Evolutionary conservation across 2,329 filamentous ascomycete genomes (phyloP), one percentile per base, ranked within the genome.

Genomic region (Pseudogymnoascus sp.): DNA sequence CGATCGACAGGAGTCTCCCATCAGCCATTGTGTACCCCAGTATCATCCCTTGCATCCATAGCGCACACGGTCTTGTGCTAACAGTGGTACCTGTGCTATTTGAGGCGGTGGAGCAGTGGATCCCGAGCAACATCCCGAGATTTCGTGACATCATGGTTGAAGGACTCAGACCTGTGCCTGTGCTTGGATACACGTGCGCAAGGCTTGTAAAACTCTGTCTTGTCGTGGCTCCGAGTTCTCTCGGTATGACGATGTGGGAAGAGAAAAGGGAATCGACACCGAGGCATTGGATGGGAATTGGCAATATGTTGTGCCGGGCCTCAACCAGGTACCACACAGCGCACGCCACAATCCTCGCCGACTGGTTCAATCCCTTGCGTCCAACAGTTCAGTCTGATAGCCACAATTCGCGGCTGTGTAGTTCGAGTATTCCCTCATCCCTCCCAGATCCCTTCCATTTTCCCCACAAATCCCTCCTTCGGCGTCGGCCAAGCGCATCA

Each of bases 321-420:
- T 34, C n/a, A 36, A 2, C 21, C 28, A 14, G 49, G 23, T 12
- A 18, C 49, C 49, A 18, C 28, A 34, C 49, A 34, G 25, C 9
- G 3, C n/a, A 14, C 49, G 12, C 28, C 49, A 11, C n/a, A 56
- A 18, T 56, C 25, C n/a, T 34, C 49, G 28, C 8, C 49, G 28
- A 56, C 25, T 18, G 49, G 49, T 34, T 36, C n/a, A 34, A 56
- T 56, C 21, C 28, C 5, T 14, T 31, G 18, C 49, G 16, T 36
- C 28, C 16, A 56, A 2, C 28, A 18, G 28, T 34, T 14, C 49
- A 18, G n/a, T 34, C 5, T 14, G 49, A 56, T 34, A 31, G 49
- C 49, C 49, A 56, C 49, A 56, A 36, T 56, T 56, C 49, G 49
- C n/a, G 49, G 49, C 49, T 56, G 28, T 56, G 49, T 56, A 7